phyloP scores from a whole-genome alignment of 1,284 basidiomycete genomes.

The Malassezia restricta region DNA sequence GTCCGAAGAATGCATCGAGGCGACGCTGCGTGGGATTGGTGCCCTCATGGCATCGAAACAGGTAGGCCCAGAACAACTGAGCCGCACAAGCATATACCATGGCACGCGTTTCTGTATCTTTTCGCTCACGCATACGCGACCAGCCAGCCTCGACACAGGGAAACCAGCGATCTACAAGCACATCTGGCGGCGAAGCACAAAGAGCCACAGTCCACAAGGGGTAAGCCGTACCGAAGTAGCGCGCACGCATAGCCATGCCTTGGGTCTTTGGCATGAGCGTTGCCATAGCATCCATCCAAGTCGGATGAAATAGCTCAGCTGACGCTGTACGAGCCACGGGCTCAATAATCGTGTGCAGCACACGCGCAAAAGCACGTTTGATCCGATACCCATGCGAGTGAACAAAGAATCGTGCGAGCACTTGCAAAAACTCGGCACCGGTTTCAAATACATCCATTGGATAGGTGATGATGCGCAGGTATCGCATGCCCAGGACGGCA shows the following conservation, averaged over 20 bases:
- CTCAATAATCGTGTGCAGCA: conserved; percentile 65
- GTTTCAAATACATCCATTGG: conserved; percentile 87
- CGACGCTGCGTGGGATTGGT: conserved; percentile 64
- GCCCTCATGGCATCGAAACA: conserved; percentile 80
- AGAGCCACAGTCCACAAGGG: conserved; percentile 71
- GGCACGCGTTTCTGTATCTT: conserved; percentile 61
- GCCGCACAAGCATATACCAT: conserved; percentile 69
- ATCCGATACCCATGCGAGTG: conserved; percentile 71
- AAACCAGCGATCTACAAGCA: conserved; percentile 74
- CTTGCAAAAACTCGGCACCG: conserved; percentile 78
- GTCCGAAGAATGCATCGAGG: conserved; percentile 63
- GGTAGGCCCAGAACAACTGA: conserved; percentile 80
- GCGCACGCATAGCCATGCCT: conserved; percentile 75
- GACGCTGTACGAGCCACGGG: conserved; percentile 83
- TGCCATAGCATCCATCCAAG: conserved; percentile 83
- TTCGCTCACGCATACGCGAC: conserved; percentile 58
- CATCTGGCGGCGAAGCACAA: conserved; percentile 73
- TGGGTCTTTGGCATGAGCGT: conserved; percentile 69
- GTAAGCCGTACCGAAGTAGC: conserved; percentile 80
- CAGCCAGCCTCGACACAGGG: conserved; percentile 50
- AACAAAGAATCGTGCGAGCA: conserved; percentile 67
- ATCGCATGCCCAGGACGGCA: conserved; percentile 33
- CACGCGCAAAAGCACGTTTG: conserved; percentile 76
- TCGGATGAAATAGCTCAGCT: conserved; percentile 87
- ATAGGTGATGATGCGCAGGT: conserved; percentile 51